Conservation (phyloP, 805 yeast genomes). For the Candida coquimbonensis region DNA sequence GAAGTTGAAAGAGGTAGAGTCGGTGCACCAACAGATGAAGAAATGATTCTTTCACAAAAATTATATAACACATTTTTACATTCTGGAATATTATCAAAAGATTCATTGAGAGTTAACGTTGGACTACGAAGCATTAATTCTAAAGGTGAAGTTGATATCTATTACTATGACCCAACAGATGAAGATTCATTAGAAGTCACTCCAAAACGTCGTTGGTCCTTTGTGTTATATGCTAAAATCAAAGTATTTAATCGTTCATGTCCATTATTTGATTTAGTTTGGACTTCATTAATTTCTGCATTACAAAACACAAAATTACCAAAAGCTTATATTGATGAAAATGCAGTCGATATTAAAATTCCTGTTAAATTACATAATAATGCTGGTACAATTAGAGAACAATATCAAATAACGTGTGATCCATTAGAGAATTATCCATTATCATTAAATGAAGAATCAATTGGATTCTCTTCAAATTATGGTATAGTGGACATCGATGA, state of each 20-base stretch:
- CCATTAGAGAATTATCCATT: conserved; percentile 32
- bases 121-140: conserved; percentile 44
- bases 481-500: conserved; percentile 47
- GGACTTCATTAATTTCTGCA: conserved; percentile 62
- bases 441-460: conserved; percentile 28
- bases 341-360: conserved; percentile 43
- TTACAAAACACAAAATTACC: conserved; percentile 58
- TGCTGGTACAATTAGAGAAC: conserved; percentile 38
- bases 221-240: conserved; percentile 64
- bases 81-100: conserved; percentile 43
- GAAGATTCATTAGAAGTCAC: conserved; percentile 25
- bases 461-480: conserved; percentile 43
- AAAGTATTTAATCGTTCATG: conserved; percentile 78
- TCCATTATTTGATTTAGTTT: conserved; percentile 71
- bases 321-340: conserved; percentile 58
- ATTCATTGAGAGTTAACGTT: conserved; percentile 50
- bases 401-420: conserved; percentile 54
- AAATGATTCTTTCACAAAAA: conserved; percentile 64
- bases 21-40: conserved; percentile 84
- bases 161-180: conserved; percentile 39
- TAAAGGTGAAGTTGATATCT: conserved; percentile 40
- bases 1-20: conserved; percentile 67
- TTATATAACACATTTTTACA: conserved; percentile 54
- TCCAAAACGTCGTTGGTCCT: conserved; percentile 42
- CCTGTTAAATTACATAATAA: conserved; percentile 47